Evolutionary conservation across 2,329 filamentous ascomycete genomes (phyloP).

Genomic region (Exophiala lecanii-corni): DNA sequence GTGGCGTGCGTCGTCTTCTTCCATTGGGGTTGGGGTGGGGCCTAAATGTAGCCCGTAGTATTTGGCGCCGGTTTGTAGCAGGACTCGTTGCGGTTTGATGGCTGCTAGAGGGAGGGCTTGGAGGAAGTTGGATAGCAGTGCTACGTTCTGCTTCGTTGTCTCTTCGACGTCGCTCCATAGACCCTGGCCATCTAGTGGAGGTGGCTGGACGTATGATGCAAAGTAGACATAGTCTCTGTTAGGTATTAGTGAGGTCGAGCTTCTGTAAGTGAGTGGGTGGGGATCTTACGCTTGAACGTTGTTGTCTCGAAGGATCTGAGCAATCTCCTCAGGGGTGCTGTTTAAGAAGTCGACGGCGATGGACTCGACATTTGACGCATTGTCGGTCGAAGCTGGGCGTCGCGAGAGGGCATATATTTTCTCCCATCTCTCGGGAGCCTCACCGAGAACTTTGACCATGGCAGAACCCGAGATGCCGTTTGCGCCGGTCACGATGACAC

Average conservation of each 20-base stretch:
- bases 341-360: conserved; percentile 9
- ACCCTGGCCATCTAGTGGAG: conserved; percentile 10
- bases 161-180: conserved; percentile 10
- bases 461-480: conserved; percentile 10
- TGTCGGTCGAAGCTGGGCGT: conserved; percentile 37
- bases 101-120: conserved; percentile 38
- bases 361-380: conserved; percentile 9
- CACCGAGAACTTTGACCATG: conserved; percentile 9
- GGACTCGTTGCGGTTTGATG: conserved; percentile 43
- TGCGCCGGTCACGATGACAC: conserved; percentile 11
- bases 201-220: conserved; percentile 6
- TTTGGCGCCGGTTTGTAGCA: conserved; percentile 50
- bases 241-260: neutral
- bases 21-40: conserved; percentile 38
- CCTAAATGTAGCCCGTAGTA: conserved; percentile 50
- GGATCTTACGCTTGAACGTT: conserved; percentile 14
- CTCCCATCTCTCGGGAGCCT: conserved; percentile 41
- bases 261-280: too few species aligned
- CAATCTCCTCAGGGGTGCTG: conserved; percentile 8
- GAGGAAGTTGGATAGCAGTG: conserved; percentile 46
- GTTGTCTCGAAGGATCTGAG: conserved; percentile 8
- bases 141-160: conserved; percentile 4
- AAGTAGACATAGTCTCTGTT: conserved; percentile 4
- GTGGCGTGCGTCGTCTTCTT: conserved; percentile 43
- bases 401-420: conserved; percentile 49